Percentiles rank a stretch among this genome's conserved stretches.
Evolutionary conservation across 768 basidiomycete species (phyloP).

Genomic region (Boletus tomentosulus): DNA sequence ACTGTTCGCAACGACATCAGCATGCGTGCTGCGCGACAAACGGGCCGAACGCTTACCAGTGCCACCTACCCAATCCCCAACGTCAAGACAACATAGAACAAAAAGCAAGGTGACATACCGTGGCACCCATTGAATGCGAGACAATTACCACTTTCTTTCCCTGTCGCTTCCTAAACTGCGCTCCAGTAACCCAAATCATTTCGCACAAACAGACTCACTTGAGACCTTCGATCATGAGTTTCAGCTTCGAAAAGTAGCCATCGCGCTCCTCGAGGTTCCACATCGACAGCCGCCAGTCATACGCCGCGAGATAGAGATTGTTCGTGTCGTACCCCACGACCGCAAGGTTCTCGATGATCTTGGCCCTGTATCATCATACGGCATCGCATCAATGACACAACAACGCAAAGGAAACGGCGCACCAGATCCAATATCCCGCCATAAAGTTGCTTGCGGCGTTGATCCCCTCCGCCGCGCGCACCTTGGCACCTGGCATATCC

Average conservation of each 20-base stretch:
- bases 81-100: neutral
- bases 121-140: constrained; percentile 84
- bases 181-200: neutral
- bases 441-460: constrained; percentile 85
- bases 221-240: constrained; percentile 75
- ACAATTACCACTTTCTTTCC: constrained; percentile 77
- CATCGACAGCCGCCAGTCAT: constrained; percentile 88
- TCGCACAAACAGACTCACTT: constrained; percentile 40
- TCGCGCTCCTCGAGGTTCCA: constrained; percentile 91
- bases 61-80: constrained; percentile 45
- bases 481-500: constrained; percentile 80
- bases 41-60: constrained; percentile 36
- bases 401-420: constrained; percentile 5
- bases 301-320: constrained; percentile 77
- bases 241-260: constrained; percentile 82
- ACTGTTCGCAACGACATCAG: constrained; percentile 43
- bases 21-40: neutral
- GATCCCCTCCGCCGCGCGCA: constrained; percentile 89
- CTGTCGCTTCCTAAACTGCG: constrained; percentile 51
- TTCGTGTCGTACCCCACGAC: constrained; percentile 92
- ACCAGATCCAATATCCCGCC: constrained; percentile 95
- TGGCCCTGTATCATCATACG: constrained; percentile 49
- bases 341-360: constrained; percentile 92
- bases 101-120: constrained; percentile 41
- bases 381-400: neutral